Base-by-base conservation (phyloP, 2,329 filamentous ascomycete genomes). In the Alternaria dauci region DNA sequence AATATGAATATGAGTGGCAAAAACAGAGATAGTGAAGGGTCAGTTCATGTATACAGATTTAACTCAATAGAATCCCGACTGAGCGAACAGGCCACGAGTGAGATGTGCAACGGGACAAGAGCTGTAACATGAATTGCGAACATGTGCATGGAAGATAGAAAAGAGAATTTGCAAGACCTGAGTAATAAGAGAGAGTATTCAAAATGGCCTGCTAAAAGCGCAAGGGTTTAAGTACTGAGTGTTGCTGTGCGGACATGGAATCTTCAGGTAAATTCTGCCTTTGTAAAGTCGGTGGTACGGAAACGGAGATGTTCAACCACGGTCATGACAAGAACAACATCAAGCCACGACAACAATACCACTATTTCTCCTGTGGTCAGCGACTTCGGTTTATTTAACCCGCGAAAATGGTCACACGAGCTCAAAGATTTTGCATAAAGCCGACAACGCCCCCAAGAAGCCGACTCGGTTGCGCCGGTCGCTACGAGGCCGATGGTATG, bases 371-470 rank as follows among this genome's bases (percentile, higher is more conserved):
- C 3, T 11, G 14, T 16, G 4, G 16, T 4, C n/a, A 38, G 8
- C 30, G n/a, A 18, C 16, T n/a, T 34, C 46, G 20, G 12, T 11
- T 12, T 11, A 38, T 25, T 2, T 23, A 16, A 32, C 8, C 25
- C 2, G 32, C 20, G 14, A 16, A 48, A 20, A 20, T 39, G 25
- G 38, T 59, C 57, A 56, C 57, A 54, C 57, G 57, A 59, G 52
- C 57, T 56, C 46, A 20, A 28, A 30, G 20, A 44, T 32, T 12
- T 34, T 34, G 42, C 36, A 30, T n/a, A 18, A 28, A 55, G 36
- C 16, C 52, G 18, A 34, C 12, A 26, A 50, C 26, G 30, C 12
- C 8, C 39, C 20, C 18, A 42, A 23, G 20, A 42, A 14, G 39
- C 39, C 39, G 39, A 42, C 39, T 42, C 39, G 39, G 11, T 42